phyloP scores from a whole-genome alignment of 1,139 yeast species.

The Wickerhamomyces sp. region DNA sequence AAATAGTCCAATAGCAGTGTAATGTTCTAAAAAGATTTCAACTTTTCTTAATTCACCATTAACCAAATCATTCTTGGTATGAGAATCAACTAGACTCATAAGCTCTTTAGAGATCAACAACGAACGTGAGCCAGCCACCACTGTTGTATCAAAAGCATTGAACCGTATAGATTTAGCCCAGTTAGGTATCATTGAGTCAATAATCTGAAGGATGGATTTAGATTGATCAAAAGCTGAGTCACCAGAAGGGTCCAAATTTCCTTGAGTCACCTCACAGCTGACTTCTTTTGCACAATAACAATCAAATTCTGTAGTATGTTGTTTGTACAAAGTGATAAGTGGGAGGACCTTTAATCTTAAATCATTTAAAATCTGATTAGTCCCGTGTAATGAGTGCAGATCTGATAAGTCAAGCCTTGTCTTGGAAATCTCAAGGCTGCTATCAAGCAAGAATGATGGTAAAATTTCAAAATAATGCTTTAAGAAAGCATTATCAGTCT shows the following conservation, averaged over 20 bases:
- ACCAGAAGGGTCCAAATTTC: background rate
- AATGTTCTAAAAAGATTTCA: constrained; percentile 23
- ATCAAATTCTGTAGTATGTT: constrained; percentile 2
- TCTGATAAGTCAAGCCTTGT: constrained; percentile 27
- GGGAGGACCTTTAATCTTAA: constrained; percentile 16
- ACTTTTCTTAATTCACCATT: constrained; percentile 39
- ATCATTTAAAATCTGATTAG: constrained; percentile 20
- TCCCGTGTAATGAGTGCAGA: constrained; percentile 29
- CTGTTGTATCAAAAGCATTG: constrained; percentile 22
- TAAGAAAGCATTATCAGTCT: constrained; percentile 21
- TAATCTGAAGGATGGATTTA: constrained; percentile 7
- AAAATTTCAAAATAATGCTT: constrained; percentile 21
- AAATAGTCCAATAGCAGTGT: constrained; percentile 10
- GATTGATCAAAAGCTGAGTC: background rate
- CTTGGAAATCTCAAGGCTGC: constrained; percentile 18
- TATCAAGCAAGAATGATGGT: constrained; percentile 20
- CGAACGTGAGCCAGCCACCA: constrained; percentile 56
- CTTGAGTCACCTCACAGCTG: background rate
- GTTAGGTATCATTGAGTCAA: constrained; percentile 16
- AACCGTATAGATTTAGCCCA: constrained; percentile 16
- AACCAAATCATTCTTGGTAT: constrained; percentile 37
- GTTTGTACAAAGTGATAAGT: constrained; percentile 3
- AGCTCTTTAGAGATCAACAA: constrained; percentile 47
- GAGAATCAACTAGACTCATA: constrained; percentile 30
- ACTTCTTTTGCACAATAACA: constrained; percentile 1